phyloP scores from a whole-genome alignment of 495 filamentous ascomycete species.

The Annulohypoxylon nitens region DNA sequence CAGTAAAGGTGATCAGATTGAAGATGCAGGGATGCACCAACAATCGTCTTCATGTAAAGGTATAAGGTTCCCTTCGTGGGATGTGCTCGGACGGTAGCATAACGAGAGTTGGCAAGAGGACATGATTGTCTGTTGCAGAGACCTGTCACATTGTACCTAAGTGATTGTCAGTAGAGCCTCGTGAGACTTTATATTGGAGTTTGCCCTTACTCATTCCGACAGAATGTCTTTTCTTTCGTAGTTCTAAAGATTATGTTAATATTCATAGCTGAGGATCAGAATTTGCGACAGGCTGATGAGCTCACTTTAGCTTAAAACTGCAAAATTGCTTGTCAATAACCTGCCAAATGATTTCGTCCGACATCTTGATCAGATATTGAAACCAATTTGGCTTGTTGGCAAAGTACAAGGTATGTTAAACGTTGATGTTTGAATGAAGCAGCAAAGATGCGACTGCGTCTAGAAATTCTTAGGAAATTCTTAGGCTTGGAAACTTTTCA shows the following conservation, averaged over 20 bases:
- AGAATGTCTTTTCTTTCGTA: constrained; percentile 93
- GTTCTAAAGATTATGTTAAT: constrained; percentile 67
- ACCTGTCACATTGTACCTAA: constrained; percentile 74
- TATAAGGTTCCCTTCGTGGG: constrained; percentile 86
- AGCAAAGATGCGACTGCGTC: background rate
- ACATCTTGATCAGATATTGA: constrained; percentile 66
- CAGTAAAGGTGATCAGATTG: background rate
- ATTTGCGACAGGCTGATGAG: constrained; percentile 18
- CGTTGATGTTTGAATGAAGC: background rate
- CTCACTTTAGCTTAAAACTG: constrained; percentile 94
- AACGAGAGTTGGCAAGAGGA: constrained; percentile 93
- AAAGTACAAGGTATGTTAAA: background rate
- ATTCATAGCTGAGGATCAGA: constrained; percentile 29
- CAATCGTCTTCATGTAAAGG: constrained; percentile 95
- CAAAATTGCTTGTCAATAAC: constrained; percentile 93
- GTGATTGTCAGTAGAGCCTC: constrained; percentile 3
- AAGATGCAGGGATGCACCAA: constrained; percentile 12
- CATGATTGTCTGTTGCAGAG: constrained; percentile 96
- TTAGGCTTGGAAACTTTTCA: constrained; percentile 31
- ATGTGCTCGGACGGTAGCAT: constrained; percentile 91
- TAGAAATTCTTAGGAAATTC: constrained; percentile 27
- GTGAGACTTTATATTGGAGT: background rate
- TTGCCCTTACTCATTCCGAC: constrained; percentile 85
- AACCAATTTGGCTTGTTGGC: background rate
- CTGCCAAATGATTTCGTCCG: constrained; percentile 98